Percentiles rank a stretch among this genome's conserved stretches.
These are phyloP conservation scores for Prototheca wickerhamii DNA, from an alignment of 163 green algal species.

Conservation along the genomic window DNA sequence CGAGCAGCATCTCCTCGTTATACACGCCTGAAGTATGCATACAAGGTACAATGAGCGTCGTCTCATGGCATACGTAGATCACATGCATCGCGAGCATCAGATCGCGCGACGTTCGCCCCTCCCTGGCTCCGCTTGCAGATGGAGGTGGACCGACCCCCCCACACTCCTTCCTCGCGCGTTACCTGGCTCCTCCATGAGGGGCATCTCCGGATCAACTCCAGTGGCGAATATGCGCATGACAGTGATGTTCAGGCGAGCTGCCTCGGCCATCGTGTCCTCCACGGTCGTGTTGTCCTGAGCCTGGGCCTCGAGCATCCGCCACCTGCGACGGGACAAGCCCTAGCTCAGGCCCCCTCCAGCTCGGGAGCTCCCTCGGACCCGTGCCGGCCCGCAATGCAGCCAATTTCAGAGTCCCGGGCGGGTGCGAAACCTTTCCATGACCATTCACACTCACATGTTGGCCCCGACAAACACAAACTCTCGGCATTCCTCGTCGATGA, in stretches of 20 bases:
- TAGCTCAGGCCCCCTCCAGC: background rate
- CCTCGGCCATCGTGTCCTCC: slow-evolving; percentile 8
- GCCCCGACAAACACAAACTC: slow-evolving; percentile 17
- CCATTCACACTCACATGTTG: slow-evolving; percentile 8
- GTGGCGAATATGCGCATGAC: slow-evolving; percentile 25
- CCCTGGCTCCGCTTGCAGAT: too few relatives aligned
- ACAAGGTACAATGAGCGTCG: too few relatives aligned
- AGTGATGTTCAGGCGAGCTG: slow-evolving; percentile 18
- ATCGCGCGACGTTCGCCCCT: too few relatives aligned
- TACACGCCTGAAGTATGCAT: slow-evolving; percentile 32
- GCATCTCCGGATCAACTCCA: slow-evolving; percentile 13
- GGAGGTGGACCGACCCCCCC: background rate
- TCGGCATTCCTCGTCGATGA: slow-evolving; percentile 6
- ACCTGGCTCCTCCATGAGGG: slow-evolving; percentile 7
- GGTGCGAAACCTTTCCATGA: background rate
- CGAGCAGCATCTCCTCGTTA: slow-evolving; percentile 38
- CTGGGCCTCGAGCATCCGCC: slow-evolving; percentile 24
- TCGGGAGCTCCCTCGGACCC: too few relatives aligned
- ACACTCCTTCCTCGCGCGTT: background rate
- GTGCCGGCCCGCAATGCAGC: background rate
- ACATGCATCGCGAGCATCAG: background rate
- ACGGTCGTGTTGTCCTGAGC: slow-evolving; percentile 7
- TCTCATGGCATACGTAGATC: background rate
- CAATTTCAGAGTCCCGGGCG: background rate
- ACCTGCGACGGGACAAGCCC: background rate